Conservation (phyloP, 306 rosid genomes). For the Prosopis cineraria region DNA sequence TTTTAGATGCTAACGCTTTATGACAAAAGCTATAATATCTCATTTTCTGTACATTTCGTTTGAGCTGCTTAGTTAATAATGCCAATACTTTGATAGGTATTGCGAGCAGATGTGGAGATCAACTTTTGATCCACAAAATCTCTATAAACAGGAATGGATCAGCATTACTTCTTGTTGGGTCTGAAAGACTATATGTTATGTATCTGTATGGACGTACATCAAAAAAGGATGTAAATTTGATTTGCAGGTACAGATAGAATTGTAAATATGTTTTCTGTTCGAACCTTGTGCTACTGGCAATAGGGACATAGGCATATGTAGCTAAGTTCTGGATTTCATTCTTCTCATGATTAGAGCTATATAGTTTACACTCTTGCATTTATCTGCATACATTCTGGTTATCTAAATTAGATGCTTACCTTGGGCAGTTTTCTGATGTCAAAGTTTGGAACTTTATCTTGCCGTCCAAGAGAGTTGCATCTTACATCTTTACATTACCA, state of each 20-base stretch:
- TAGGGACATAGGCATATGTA: constrained; percentile 15
- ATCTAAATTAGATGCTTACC: background rate
- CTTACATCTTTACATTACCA: background rate
- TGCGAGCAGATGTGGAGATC: constrained; percentile 64
- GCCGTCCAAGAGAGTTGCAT: background rate
- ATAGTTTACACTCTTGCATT: background rate
- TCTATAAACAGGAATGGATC: constrained; percentile 78
- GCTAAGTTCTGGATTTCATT: background rate
- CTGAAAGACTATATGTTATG: constrained; percentile 68
- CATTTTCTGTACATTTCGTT: background rate
- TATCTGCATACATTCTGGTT: background rate
- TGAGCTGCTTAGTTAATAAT: constrained; percentile 16
- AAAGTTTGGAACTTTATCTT: constrained; percentile 9
- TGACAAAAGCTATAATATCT: background rate
- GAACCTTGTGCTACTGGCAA: constrained; percentile 20
- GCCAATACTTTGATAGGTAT: constrained; percentile 51
- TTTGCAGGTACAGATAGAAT: constrained; percentile 66
- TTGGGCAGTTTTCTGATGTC: constrained; percentile 10
- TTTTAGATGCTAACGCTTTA: background rate
- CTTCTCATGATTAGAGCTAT: background rate
- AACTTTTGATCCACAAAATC: constrained; percentile 60
- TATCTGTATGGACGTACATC: constrained; percentile 76
- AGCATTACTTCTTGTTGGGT: constrained; percentile 69
- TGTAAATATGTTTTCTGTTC: background rate
- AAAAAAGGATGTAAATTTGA: constrained; percentile 50